Conservation (phyloP, 208 protist species). For the Wallacemonas rigidus region DNA sequence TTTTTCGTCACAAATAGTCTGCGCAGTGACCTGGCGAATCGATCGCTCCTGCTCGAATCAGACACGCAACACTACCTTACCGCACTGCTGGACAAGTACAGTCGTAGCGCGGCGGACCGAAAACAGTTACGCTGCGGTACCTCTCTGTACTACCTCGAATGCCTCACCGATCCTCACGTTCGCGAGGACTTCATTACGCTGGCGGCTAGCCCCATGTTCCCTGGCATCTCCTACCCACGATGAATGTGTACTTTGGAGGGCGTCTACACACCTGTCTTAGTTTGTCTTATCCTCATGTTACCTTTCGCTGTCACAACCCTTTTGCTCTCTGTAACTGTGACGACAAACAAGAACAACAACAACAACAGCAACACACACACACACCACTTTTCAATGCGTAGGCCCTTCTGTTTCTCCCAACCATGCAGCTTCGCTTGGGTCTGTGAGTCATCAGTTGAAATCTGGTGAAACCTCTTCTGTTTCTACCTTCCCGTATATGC, state of each 20-base stretch:
- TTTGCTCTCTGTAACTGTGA: too few species aligned
- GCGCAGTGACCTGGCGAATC: neutral
- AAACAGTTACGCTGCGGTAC: slow-evolving; percentile 36
- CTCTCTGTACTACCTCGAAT: slow-evolving; percentile 69
- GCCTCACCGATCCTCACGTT: slow-evolving; percentile 54
- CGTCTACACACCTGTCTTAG: neutral
- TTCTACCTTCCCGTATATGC: too few species aligned
- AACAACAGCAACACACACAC: too few species aligned
- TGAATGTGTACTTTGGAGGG: neutral
- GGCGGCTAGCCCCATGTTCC: slow-evolving; percentile 58
- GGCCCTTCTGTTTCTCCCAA: too few species aligned
- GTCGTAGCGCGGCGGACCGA: slow-evolving; percentile 39
- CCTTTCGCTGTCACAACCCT: neutral
- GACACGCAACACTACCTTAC: slow-evolving; percentile 64
- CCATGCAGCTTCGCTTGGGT: too few species aligned
- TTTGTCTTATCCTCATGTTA: neutral
- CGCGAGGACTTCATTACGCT: slow-evolving; percentile 66
- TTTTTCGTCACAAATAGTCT: slow-evolving; percentile 58
- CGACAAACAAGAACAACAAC: too few species aligned
- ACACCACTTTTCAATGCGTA: too few species aligned
- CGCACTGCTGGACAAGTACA: slow-evolving; percentile 50
- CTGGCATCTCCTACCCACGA: neutral
- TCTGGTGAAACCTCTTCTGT: too few species aligned
- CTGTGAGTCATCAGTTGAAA: too few species aligned
- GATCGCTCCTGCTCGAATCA: slow-evolving; percentile 44